Base-by-base conservation (phyloP, 139 green algal genomes). In the Micractinium sp. region DNA sequence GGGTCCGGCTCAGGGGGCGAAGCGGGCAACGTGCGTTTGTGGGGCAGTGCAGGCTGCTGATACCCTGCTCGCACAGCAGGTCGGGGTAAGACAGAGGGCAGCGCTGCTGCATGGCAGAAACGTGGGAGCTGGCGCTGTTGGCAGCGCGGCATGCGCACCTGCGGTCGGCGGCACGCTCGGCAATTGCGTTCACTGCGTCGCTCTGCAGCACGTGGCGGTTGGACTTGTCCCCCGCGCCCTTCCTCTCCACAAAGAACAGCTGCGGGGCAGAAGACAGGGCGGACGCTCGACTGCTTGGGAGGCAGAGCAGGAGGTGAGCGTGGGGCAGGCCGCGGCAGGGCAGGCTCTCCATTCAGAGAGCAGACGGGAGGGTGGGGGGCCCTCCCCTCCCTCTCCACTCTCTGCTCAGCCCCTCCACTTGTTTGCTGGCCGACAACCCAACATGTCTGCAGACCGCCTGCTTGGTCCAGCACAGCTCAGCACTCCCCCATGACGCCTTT, bases 221-320 rank as follows among this genome's bases (percentile, higher is more conserved):
- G 53, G 35, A 20, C 22, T 53, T 61, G 81, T 94, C 93, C 61
- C 66, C 56, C 41, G 76, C 90, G 47, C 92, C 92, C 5, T 66
- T 77, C 23, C 92, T 81, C 85, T 91, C 73, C 16, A 95, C 83
- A 63, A 95, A 95, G n/a, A 95, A 79, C n/a, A 94, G 93, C 78
- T 93, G 91, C 60, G 90, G 47, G 9, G 56, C 18, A 35, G 35
- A 63, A 56, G 33, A 7, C 33, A 76, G 60, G 81, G n/a, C n/a
- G n/a, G n/a, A n/a, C n/a, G n/a, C n/a, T n/a, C n/a, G n/a, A n/a
- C n/a, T n/a, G n/a, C n/a, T n/a, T n/a, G n/a, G n/a, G n/a, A n/a
- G n/a, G 19, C n/a, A 82, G 36, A 18, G 74, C 15, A 20, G 73
- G n/a, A n/a, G 47, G 47, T 56, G 47, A 9, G 47, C 47, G 47